phyloP scores from a whole-genome alignment of 345 rosid genomes.

The Citrus glauca region DNA sequence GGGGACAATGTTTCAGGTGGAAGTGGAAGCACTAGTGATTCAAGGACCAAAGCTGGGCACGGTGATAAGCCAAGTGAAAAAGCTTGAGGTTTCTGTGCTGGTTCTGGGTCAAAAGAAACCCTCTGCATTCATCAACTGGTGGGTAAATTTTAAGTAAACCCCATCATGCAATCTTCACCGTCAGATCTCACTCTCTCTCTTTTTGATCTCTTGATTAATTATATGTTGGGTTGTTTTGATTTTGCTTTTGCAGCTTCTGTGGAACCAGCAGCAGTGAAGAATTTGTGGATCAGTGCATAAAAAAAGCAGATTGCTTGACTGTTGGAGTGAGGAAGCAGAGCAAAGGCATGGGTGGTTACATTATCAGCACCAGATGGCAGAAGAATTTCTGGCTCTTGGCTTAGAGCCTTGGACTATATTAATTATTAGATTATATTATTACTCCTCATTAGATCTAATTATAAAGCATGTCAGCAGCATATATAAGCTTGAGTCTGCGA shows the following conservation, averaged over 20 bases:
- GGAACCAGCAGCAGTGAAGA: slow-evolving; percentile 68
- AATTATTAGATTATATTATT: not conserved
- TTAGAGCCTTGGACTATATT: slow-evolving; percentile 12
- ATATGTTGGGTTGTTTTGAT: not conserved
- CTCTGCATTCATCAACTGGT: slow-evolving; percentile 65
- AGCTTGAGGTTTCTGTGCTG: slow-evolving; percentile 79
- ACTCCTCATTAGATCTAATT: not conserved
- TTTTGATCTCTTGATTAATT: not conserved
- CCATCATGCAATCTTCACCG: not conserved
- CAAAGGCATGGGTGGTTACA: slow-evolving; percentile 74
- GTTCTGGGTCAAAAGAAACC: slow-evolving; percentile 84
- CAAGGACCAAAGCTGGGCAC: slow-evolving; percentile 89
- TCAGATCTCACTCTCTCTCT: slow-evolving; percentile 14
- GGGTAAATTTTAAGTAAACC: slow-evolving; percentile 4
- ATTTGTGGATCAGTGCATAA: slow-evolving; percentile 79
- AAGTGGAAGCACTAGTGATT: slow-evolving; percentile 82
- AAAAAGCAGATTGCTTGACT: slow-evolving; percentile 71
- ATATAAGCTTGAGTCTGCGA: not conserved
- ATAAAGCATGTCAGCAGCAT: not conserved
- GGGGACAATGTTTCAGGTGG: slow-evolving; percentile 50
- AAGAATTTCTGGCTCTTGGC: slow-evolving; percentile 98
- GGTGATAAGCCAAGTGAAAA: slow-evolving; percentile 86
- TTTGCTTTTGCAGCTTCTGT: slow-evolving; percentile 50
- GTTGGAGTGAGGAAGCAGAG: slow-evolving; percentile 93
- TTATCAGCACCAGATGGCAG: slow-evolving; percentile 89